Evolutionary conservation across 2,329 filamentous ascomycete species (phyloP).

Genomic region (Colletotrichum graminicola): DNA sequence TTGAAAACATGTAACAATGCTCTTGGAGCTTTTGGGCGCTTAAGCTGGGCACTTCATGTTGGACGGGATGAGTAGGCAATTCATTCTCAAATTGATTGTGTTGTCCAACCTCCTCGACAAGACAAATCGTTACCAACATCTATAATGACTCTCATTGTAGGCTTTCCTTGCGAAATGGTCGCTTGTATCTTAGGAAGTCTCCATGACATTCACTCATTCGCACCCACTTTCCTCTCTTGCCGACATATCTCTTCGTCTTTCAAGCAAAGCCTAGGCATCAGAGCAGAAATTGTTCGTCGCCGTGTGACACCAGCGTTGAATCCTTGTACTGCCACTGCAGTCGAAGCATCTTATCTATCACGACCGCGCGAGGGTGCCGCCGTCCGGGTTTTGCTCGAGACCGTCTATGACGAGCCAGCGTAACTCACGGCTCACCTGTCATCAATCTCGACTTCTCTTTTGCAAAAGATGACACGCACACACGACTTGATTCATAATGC

Average conservation of each 20-base stretch:
- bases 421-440: background rate
- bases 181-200: background rate
- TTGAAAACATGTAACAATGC: background rate
- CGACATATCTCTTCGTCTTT: constrained; percentile 13
- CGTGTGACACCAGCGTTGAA: background rate
- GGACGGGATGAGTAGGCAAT: background rate
- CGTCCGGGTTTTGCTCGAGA: background rate
- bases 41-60: background rate
- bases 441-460: background rate
- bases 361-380: background rate
- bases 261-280: constrained; percentile 2
- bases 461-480: background rate
- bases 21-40: background rate
- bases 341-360: background rate
- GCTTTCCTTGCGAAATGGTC: background rate
- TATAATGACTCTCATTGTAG: background rate
- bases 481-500: background rate
- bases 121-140: background rate
- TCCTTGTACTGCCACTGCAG: background rate
- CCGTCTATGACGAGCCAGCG: background rate
- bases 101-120: background rate
- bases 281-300: background rate
- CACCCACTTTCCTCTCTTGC: background rate
- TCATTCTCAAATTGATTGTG: background rate
- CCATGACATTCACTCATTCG: background rate